Conservation (phyloP, 2,329 filamentous ascomycete genomes). For the Teratosphaeria pseudoeucalypti region DNA sequence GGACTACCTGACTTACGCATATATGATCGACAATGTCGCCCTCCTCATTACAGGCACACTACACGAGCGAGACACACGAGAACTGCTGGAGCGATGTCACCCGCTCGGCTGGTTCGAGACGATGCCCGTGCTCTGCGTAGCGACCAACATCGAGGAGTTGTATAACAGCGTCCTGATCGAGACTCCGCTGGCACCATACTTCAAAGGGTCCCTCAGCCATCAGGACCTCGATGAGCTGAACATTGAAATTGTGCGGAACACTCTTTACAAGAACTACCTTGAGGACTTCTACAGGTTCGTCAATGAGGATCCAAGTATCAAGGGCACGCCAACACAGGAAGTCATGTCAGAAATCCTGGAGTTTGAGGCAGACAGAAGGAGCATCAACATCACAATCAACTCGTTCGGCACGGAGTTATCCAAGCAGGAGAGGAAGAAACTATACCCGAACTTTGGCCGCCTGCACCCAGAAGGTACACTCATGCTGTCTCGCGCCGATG, state of each 20-base stretch:
- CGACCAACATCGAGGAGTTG: constrained; percentile 95
- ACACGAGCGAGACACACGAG: constrained; percentile 91
- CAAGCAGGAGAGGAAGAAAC: constrained; percentile 88
- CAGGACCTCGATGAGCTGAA: constrained; percentile 97
- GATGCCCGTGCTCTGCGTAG: constrained; percentile 93
- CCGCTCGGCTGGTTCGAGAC: constrained; percentile 98
- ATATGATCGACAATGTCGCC: constrained; percentile 99
- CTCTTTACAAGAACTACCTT: constrained; percentile 97
- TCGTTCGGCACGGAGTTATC: constrained; percentile 93
- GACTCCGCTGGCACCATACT: constrained; percentile 89
- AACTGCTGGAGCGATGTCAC: constrained; percentile 90
- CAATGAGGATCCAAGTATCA: constrained; percentile 77
- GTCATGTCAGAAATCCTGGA: constrained; percentile 94
- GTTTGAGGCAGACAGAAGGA: constrained; percentile 90
- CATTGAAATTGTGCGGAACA: constrained; percentile 98
- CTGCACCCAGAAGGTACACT: constrained; percentile 88
- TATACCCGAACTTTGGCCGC: constrained; percentile 85
- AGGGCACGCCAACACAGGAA: constrained; percentile 78
- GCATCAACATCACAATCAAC: constrained; percentile 98
- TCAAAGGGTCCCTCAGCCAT: constrained; percentile 92
- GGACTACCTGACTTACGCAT: constrained; percentile 96
- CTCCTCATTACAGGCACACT: constrained; percentile 95
- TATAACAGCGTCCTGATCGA: constrained; percentile 98
- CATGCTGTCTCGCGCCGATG: constrained; percentile 90
- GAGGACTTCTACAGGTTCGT: constrained; percentile 96